Evolutionary conservation across 768 basidiomycete species (phyloP), one percentile per base, ranked within the genome.

Genomic region (Termitomyces eurrhizus): DNA sequence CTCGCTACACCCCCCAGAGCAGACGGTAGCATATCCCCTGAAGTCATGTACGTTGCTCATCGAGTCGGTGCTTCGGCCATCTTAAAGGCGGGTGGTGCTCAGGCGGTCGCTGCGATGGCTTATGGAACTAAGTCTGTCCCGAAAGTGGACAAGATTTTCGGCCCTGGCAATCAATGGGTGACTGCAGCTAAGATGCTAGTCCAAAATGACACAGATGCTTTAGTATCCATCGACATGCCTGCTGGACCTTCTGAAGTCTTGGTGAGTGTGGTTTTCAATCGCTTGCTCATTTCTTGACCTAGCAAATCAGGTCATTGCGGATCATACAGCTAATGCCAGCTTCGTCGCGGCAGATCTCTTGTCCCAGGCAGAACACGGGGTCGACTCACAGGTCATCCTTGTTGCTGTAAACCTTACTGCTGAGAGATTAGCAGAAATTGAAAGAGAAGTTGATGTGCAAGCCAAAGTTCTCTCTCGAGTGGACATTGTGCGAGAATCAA

Each of bases 181-280:
- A 99, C 96, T 2, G 97, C 97, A 1, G 97, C 96, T 55, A 99
- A 99, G 78, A 98, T 99, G 97, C 75, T 96, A 57, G 96, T 99
- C 29, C 95, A 98, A 72, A 99, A 98, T 73, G 97, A 99, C 70
- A 95, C 95, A 13, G 92, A 95, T 67, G 96, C 97, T 9, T 74
- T 95, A 63, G 95, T 98, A 7, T 91, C 93, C 16, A 99, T 98
- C 67, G 97, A 99, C 74, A 98, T 99, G 93, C 97, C 97, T 52
- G 97, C 97, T 37, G 97, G 97, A 7, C 97, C 97, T 33, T 95
- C 92, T 4, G 97, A 99, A 75, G 96, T 99, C 26, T 79, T 99
- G 68, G 97, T 97, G 69, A 77, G 90, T 83, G 6, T 29, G 7
- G 49, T 44, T 49, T 32, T 37, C 41, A 54, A 33, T 24, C 1